Evolutionary conservation across 2,329 filamentous ascomycete genomes (phyloP), one percentile per base, ranked within the genome.

Genomic region (Thermochaetoides dissita): DNA sequence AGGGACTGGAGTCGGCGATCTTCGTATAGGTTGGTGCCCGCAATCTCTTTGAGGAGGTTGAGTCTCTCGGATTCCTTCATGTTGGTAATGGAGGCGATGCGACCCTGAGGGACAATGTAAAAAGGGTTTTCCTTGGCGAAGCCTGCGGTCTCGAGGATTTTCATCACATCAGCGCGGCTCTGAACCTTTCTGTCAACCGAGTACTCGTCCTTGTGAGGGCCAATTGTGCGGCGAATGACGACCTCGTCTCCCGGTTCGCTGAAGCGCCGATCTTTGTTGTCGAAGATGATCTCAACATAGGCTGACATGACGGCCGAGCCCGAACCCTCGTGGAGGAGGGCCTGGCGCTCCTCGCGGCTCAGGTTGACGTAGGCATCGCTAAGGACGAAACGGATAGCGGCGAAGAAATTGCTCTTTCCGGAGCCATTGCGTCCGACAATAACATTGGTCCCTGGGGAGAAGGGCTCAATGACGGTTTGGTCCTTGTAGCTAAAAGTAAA

Each of bases 341-440:
- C 87, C 63, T 94, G 87, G 47, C 91, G 85, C 69, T 98, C 89
- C 61, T 98, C 91, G 54, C 89, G 83, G 50, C 83, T 85, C 76
- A 98, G 85, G 61, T 93, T 84, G 36, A 84, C 93, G 64, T 98
- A 98, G 51, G 87, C 86, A 77, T 98, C 91, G 64, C 88, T 91
- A 49, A 98, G 80, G 37, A 96, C 93, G 65, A 98, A 98, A 45
- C 91, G 87, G 63, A 98, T 95, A 36, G 91, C 91, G 40, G 91
- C 89, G 65, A 98, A 98, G 75, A 98, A 98, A 67, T 98, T 98
- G 63, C 87, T 95, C 73, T 98, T 98, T 58, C 91, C 91, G 3
- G 91, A 96, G 52, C 91, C 91, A 79, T 98, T 98, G 68, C 91
- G 89, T 53, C 91, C 91, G 57, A 98, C 91, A 56, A 98, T 94